phyloP scores from a whole-genome alignment of 768 basidiomycete genomes.

The Nevesoporus exiguus region DNA sequence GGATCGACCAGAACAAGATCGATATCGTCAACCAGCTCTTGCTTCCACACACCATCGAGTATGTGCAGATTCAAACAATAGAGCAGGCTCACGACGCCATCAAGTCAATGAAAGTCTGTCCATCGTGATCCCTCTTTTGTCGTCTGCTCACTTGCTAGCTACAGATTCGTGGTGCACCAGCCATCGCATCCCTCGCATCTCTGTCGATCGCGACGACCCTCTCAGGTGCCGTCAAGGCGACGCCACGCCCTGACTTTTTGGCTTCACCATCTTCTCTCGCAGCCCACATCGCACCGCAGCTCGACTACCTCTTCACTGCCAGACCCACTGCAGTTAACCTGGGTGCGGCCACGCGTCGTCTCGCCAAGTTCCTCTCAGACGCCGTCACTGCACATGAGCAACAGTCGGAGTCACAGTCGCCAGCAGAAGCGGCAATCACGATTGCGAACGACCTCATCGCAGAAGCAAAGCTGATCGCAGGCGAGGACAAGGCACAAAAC shows the following conservation, averaged over 20 bases:
- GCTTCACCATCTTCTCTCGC: slow-evolving; percentile 49
- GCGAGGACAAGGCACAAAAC: slow-evolving; percentile 87
- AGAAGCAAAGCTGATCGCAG: slow-evolving; percentile 73
- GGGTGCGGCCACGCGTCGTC: slow-evolving; percentile 75
- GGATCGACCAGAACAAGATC: slow-evolving; percentile 47
- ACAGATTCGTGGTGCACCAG: slow-evolving; percentile 88
- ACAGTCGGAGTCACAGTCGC: slow-evolving; percentile 8
- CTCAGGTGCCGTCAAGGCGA: slow-evolving; percentile 45
- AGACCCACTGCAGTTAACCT: slow-evolving; percentile 98
- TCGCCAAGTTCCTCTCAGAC: slow-evolving; percentile 45
- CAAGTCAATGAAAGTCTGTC: slow-evolving; percentile 85
- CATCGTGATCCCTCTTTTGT: neutral
- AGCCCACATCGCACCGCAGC: slow-evolving; percentile 51
- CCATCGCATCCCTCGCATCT: slow-evolving; percentile 89
- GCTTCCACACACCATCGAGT: slow-evolving; percentile 73
- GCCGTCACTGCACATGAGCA: slow-evolving; percentile 17
- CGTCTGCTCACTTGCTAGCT: neutral
- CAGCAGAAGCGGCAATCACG: slow-evolving; percentile 39
- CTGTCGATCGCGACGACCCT: slow-evolving; percentile 71
- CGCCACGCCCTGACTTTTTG: slow-evolving; percentile 53
- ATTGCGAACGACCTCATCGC: slow-evolving; percentile 58
- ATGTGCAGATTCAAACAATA: slow-evolving; percentile 60
- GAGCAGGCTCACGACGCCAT: slow-evolving; percentile 92
- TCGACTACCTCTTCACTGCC: slow-evolving; percentile 76
- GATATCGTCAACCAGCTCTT: slow-evolving; percentile 91